A percentile compares a stretch with the other conserved stretches of the same genome.
These are phyloP conservation scores for Prunus yedoensis DNA, from an alignment of 331 rosid species.

Conservation along the genomic window DNA sequence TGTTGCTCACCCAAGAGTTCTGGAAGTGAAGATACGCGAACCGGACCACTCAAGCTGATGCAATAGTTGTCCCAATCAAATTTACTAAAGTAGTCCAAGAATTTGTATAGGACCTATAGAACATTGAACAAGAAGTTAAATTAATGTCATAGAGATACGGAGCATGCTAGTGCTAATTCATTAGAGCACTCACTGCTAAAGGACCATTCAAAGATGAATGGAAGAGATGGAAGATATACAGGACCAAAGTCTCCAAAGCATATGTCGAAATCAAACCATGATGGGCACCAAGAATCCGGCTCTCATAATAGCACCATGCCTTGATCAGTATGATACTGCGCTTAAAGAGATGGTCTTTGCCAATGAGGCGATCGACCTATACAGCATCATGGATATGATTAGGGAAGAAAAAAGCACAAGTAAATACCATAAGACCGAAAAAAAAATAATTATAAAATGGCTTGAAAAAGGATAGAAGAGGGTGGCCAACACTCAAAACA, in stretches of 20 bases:
- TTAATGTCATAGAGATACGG: constrained; percentile 27
- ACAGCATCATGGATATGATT: constrained; percentile 2
- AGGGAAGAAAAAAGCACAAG: neutral
- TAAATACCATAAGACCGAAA: neutral
- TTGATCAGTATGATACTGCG: constrained; percentile 83
- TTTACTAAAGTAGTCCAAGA: constrained; percentile 89
- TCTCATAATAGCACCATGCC: constrained; percentile 98
- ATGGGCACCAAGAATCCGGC: constrained; percentile 94
- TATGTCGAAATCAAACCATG: constrained; percentile 93
- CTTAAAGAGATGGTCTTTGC: constrained; percentile 83
- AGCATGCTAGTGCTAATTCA: constrained; percentile 4
- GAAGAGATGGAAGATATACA: constrained; percentile 75
- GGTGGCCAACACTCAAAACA: neutral
- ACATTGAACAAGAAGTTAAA: constrained; percentile 23
- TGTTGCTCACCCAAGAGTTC: constrained; percentile 61
- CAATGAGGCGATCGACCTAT: constrained; percentile 74
- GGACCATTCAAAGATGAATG: constrained; percentile 78
- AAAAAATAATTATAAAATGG: neutral
- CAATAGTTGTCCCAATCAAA: constrained; percentile 96
- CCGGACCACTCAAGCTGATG: constrained; percentile 87
- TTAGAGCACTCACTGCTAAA: constrained; percentile 65
- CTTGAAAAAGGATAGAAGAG: neutral
- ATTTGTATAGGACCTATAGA: constrained; percentile 77
- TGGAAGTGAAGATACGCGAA: constrained; percentile 67
- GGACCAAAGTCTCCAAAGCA: constrained; percentile 87